These are phyloP conservation scores for Alternaria atra DNA, from an alignment of 2,329 filamentous ascomycete species.

Conservation along the genomic window DNA sequence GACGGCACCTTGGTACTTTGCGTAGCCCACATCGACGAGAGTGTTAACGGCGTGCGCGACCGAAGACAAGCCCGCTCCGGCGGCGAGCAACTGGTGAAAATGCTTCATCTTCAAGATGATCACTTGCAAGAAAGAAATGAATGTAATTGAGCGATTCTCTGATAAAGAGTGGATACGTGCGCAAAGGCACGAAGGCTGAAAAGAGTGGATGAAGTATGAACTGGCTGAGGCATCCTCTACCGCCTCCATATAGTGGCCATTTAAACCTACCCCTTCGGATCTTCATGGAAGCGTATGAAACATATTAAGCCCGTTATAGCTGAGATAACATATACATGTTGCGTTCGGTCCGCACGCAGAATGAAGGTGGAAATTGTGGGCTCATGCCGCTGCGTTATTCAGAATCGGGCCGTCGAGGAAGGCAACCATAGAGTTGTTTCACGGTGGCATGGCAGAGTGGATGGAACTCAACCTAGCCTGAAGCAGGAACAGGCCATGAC, in stretches of 20 bases:
- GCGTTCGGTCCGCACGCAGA: background rate
- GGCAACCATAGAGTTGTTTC: background rate
- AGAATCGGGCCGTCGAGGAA: slow-evolving; percentile 1
- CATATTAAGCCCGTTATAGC: background rate
- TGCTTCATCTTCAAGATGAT: slow-evolving; percentile 5
- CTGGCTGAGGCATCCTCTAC: background rate
- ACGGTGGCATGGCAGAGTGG: background rate
- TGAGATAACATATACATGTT: background rate
- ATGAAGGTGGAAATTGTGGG: background rate
- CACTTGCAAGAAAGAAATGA: background rate
- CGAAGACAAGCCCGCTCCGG: slow-evolving; percentile 5
- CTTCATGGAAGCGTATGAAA: background rate
- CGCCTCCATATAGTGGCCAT: background rate
- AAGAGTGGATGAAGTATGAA: background rate
- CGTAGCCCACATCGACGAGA: slow-evolving; percentile 70
- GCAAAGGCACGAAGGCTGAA: background rate
- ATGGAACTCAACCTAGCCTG: background rate
- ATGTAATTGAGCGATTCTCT: background rate
- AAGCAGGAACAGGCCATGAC: background rate
- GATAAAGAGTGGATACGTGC: background rate
- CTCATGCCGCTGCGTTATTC: background rate
- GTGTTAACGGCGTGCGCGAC: slow-evolving; percentile 42
- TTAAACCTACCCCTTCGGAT: background rate
- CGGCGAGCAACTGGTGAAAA: slow-evolving; percentile 3
- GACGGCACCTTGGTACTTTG: slow-evolving; percentile 67